Base-by-base conservation (phyloP, 352 stramenopile genomes). In the Pythium pectinolyticum region DNA sequence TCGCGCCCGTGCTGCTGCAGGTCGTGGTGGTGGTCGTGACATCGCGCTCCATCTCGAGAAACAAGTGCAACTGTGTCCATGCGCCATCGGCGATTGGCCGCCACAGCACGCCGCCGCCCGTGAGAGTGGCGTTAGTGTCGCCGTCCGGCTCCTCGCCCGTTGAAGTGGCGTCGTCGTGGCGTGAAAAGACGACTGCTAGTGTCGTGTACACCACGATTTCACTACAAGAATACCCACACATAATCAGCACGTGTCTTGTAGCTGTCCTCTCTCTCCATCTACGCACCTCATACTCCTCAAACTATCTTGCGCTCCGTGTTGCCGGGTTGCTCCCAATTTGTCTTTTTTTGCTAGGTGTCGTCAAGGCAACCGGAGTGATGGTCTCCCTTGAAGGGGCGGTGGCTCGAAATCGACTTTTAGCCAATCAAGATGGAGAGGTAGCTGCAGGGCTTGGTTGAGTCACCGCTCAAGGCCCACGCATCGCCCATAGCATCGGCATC, bases 1-100 rank as follows among this genome's bases (percentile, higher is more conserved):
- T 43, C 5, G 12, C 15, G 12, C 35, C 35, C 12, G 11, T 9
- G 7, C 5, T 19, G 35, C n/a, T n/a, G n/a, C n/a, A 20, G 32
- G 32, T 14, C 32, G 32, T 14, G 19, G 25, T 60, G 30, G 62
- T 45, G 24, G 15, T 49, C 25, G 74, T 43, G 5, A 53, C 57
- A 25, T 78, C 54, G 15, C 58, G 54, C 7, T 70, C 72, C 56
- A 86, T 74, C 53, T 89, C 80, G 5, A 79, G 61, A 24, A 82
- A 86, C 15, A 89, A 40, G 43, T 89, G 77, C 25, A 87, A 52
- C 40, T 86, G 80, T 10, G 80, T 69, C 77, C 69, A 82, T 17
- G 66, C 74, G 27, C 75, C 80, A 19, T 75, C 60, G 14, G 73
- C 73, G 14, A 86, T 61, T 20, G 73, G 70, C 47, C 65, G 49